phyloP scores from a whole-genome alignment of 2,329 filamentous ascomycete genomes.

The Fusarium sp. region DNA sequence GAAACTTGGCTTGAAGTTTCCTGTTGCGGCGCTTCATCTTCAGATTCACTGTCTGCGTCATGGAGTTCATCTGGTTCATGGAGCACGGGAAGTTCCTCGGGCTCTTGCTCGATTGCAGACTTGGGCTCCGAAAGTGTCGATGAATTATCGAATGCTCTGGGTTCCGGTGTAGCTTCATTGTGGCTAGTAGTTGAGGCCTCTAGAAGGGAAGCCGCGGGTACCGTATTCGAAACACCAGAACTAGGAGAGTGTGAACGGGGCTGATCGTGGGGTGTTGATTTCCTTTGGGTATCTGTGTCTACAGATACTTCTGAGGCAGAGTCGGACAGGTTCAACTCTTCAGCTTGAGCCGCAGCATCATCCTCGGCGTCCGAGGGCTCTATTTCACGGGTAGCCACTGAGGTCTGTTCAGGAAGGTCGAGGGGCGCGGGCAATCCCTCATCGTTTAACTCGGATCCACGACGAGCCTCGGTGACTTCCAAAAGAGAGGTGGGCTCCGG shows the following conservation, averaged over 20 bases:
- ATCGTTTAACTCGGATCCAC: conserved; percentile 15
- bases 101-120: conserved; percentile 3
- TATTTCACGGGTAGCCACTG: not conserved
- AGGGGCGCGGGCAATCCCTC: not conserved
- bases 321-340: conserved; percentile 6
- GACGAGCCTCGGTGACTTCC: not conserved
- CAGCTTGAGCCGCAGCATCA: not conserved
- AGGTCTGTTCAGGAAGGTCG: conserved; percentile 6
- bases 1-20: not conserved
- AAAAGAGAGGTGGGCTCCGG: conserved; percentile 8
- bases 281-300: conserved; percentile 2
- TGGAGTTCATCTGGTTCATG: not conserved
- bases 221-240: not conserved
- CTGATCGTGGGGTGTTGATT: not conserved
- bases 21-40: conserved; percentile 7
- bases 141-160: not conserved
- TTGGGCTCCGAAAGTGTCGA: conserved; percentile 4
- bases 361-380: conserved; percentile 1
- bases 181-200: not conserved
- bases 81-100: not conserved
- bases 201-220: not conserved
- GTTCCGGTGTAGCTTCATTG: not conserved
- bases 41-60: conserved; percentile 22
- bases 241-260: not conserved
- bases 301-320: conserved; percentile 10